Percentiles rank a stretch among this genome's conserved stretches.
Conservation (phyloP, 2,329 filamentous ascomycete species). For the Sporothrix pallida region DNA sequence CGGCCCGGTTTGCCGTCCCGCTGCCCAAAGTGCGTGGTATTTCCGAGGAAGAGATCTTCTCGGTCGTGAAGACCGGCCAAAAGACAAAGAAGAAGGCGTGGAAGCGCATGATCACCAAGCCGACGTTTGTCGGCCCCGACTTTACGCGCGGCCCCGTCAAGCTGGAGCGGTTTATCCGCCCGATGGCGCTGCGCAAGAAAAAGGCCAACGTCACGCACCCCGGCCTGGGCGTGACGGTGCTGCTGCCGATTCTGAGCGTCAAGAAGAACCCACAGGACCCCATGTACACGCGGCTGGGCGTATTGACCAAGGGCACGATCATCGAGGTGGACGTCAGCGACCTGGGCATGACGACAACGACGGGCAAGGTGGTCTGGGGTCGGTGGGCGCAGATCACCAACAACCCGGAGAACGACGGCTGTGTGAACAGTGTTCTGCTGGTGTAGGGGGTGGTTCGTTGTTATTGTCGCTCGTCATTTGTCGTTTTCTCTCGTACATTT, state of each 20-base stretch:
- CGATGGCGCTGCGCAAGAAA: constrained; percentile 68
- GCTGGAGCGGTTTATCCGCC: constrained; percentile 62
- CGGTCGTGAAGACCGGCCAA: constrained; percentile 93
- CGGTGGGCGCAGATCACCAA: constrained; percentile 74
- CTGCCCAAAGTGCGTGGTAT: constrained; percentile 94
- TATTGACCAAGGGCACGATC: constrained; percentile 75
- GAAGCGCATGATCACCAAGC: constrained; percentile 74
- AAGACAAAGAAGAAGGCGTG: constrained; percentile 62
- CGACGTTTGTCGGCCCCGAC: constrained; percentile 87
- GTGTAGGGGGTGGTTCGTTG: constrained; percentile 21
- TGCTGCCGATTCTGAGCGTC: constrained; percentile 73
- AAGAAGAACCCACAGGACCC: constrained; percentile 85
- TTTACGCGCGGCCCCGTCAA: constrained; percentile 90
- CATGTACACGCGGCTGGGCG: constrained; percentile 86
- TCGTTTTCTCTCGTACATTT: neutral
- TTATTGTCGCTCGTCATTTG: neutral
- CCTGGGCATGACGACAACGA: constrained; percentile 85
- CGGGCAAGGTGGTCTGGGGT: constrained; percentile 93
- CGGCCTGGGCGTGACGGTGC: constrained; percentile 65
- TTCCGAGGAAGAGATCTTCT: constrained; percentile 82
- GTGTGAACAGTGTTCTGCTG: constrained; percentile 37
- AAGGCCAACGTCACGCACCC: constrained; percentile 69
- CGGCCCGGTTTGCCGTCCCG: constrained; percentile 89
- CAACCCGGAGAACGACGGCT: constrained; percentile 41
- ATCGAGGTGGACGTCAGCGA: constrained; percentile 95